A percentile compares a stretch with the other conserved stretches of the same genome.
Evolutionary conservation across 345 rosid species (phyloP).

Genomic region (Cochlearia excelsa): DNA sequence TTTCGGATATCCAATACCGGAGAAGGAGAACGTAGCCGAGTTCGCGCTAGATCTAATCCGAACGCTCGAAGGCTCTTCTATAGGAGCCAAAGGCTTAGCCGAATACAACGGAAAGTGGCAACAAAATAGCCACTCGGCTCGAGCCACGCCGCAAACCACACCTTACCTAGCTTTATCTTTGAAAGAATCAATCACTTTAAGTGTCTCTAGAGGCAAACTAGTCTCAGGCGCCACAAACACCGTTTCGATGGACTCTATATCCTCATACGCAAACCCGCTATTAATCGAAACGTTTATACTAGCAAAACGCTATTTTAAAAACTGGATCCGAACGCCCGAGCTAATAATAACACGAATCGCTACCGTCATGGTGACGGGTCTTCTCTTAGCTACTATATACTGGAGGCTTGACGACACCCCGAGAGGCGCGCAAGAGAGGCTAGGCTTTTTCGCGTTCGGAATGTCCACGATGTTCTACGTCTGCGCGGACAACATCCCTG

Average conservation of each 20-base stretch:
- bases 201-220: slow-evolving; percentile 35
- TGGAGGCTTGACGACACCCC: slow-evolving; percentile 49
- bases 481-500: slow-evolving; percentile 48
- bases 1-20: slow-evolving; percentile 68
- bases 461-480: slow-evolving; percentile 45
- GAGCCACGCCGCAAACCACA: slow-evolving; percentile 16
- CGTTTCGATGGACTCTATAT: slow-evolving; percentile 31
- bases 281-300: slow-evolving; percentile 22
- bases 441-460: slow-evolving; percentile 50
- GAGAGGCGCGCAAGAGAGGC: slow-evolving; percentile 42
- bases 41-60: slow-evolving; percentile 67
- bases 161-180: slow-evolving; percentile 20
- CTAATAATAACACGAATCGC: slow-evolving; percentile 27
- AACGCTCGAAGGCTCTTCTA: slow-evolving; percentile 43
- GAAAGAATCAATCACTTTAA: slow-evolving; percentile 32
- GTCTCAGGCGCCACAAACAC: slow-evolving; percentile 26
- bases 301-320: slow-evolving; percentile 38
- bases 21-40: slow-evolving; percentile 71
- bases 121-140: slow-evolving; percentile 1
- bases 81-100: slow-evolving; percentile 54
- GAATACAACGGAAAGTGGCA: slow-evolving; percentile 69
- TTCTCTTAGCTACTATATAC: slow-evolving; percentile 59
- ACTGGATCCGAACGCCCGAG: slow-evolving; percentile 37
- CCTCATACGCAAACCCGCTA: slow-evolving; percentile 30
- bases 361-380: slow-evolving; percentile 42